Evolutionary conservation across 306 rosid species (phyloP).

Genomic region (Biancaea sappan): DNA sequence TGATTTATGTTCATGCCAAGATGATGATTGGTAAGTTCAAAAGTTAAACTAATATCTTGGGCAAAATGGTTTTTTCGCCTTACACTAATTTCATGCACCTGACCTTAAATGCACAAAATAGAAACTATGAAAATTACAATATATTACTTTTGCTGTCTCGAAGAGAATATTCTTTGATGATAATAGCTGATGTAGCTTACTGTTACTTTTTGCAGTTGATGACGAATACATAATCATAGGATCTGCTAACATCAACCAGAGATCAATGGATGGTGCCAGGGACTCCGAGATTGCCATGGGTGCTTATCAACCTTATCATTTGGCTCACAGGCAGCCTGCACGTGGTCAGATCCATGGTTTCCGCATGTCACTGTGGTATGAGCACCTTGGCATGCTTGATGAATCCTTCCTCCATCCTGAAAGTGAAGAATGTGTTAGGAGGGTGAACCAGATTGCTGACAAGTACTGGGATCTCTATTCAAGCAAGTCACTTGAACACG

Average conservation of each 20-base stretch:
- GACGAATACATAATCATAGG: slow-evolving; percentile 77
- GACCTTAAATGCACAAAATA: background rate
- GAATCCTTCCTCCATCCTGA: slow-evolving; percentile 53
- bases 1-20: slow-evolving; percentile 79
- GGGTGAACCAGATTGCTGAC: slow-evolving; percentile 69
- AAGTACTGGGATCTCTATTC: slow-evolving; percentile 75
- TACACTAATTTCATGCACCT: background rate
- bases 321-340: slow-evolving; percentile 57
- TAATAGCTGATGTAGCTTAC: background rate
- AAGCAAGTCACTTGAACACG: slow-evolving; percentile 56
- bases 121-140: background rate
- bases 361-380: slow-evolving; percentile 74
- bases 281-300: slow-evolving; percentile 84
- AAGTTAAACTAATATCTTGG: slow-evolving; percentile 1
- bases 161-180: background rate
- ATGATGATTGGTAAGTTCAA: slow-evolving; percentile 72
- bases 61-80: no score
- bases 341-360: slow-evolving; percentile 73
- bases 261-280: slow-evolving; percentile 80
- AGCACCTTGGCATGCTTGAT: slow-evolving; percentile 74
- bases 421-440: slow-evolving; percentile 53
- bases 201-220: slow-evolving; percentile 51
- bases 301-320: slow-evolving; percentile 64
- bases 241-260: slow-evolving; percentile 81
- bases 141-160: background rate